These are phyloP conservation scores for Aspergillus sclerotiicarbonarius DNA, from an alignment of 495 filamentous ascomycete genomes.

Conservation along the genomic window DNA sequence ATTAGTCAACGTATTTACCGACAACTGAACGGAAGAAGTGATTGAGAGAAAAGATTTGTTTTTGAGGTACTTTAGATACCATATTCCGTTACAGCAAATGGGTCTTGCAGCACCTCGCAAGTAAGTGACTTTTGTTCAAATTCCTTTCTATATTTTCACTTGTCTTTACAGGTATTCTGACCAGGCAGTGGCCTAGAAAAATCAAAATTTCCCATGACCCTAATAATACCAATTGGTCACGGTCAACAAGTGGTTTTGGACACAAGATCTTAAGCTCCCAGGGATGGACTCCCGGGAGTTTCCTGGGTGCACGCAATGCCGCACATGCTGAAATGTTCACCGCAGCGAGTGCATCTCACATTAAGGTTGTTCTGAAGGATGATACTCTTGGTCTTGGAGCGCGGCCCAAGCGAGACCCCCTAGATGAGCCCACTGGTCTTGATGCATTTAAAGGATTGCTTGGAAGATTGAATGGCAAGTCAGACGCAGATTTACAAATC, in stretches of 20 bases:
- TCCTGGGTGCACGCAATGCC: constrained; percentile 71
- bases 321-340: constrained; percentile 72
- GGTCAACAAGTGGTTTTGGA: constrained; percentile 76
- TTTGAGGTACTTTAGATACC: neutral
- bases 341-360: constrained; percentile 71
- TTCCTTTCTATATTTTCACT: neutral
- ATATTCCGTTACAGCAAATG: constrained; percentile 47
- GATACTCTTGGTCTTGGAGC: constrained; percentile 88
- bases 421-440: constrained; percentile 73
- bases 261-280: constrained; percentile 82
- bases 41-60: neutral
- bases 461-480: constrained; percentile 86
- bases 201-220: constrained; percentile 84
- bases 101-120: constrained; percentile 72
- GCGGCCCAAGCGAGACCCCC: constrained; percentile 55
- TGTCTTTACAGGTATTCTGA: neutral
- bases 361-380: constrained; percentile 78
- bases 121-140: constrained; percentile 39
- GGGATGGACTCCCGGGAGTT: constrained; percentile 84
- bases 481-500: constrained; percentile 60
- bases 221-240: constrained; percentile 89
- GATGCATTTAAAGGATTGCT: constrained; percentile 80
- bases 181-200: constrained; percentile 52
- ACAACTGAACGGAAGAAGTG: neutral
- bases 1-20: neutral